phyloP scores from a whole-genome alignment of 345 rosid genomes.

The Dimocarpus longan region DNA sequence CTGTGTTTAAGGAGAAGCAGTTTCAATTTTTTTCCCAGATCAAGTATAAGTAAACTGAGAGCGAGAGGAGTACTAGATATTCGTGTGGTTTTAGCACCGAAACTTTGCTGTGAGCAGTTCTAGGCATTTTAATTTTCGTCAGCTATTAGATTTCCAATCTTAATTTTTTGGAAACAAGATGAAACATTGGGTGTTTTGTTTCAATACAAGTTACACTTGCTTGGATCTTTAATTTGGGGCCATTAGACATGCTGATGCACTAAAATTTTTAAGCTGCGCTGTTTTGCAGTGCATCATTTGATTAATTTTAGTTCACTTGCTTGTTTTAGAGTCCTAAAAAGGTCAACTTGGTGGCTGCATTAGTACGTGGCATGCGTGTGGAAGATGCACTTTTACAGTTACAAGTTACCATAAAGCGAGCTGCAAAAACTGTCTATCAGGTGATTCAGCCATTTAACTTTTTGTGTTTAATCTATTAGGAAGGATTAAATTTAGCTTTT shows the following conservation, averaged over 20 bases:
- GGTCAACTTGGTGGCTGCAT: slow-evolving; percentile 88
- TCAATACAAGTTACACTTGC: not conserved
- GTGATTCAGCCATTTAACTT: slow-evolving; percentile 34
- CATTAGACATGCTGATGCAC: not conserved
- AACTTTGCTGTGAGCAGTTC: not conserved
- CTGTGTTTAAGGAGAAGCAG: not conserved
- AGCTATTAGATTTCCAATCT: not conserved
- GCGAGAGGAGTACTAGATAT: not conserved
- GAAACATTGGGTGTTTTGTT: not conserved
- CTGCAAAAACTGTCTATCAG: slow-evolving; percentile 84
- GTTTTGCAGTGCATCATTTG: not conserved
- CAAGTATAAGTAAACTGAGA: not conserved
- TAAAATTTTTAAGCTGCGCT: not conserved
- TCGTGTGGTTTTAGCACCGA: not conserved
- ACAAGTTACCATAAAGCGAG: slow-evolving; percentile 84
- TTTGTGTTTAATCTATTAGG: not conserved
- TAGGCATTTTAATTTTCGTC: not conserved
- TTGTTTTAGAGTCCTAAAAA: slow-evolving; percentile 91
- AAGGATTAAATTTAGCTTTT: not conserved
- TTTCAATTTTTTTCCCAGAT: not conserved
- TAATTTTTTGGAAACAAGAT: not conserved
- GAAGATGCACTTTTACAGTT: slow-evolving; percentile 95
- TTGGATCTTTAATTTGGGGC: not conserved
- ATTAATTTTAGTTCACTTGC: slow-evolving; percentile 20
- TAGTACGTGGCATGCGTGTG: slow-evolving; percentile 94